A percentile compares a stretch with the other conserved stretches of the same genome.
Evolutionary conservation across 768 basidiomycete genomes (phyloP).

Genomic region (Amanita jacksonii): DNA sequence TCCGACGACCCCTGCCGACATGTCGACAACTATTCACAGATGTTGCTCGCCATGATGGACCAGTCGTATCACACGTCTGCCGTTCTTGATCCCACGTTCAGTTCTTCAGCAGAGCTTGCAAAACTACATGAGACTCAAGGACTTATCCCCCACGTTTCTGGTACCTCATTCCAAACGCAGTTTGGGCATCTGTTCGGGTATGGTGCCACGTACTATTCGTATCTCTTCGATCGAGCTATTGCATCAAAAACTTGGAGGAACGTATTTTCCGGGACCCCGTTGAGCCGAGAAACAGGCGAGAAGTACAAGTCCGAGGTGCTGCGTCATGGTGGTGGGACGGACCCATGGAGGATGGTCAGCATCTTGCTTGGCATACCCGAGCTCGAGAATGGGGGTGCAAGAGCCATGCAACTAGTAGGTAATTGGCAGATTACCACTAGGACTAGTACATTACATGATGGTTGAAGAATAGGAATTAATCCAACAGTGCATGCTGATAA

Average conservation of each 20-base stretch:
- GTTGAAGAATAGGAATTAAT: too few relatives aligned
- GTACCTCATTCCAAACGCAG: constrained; percentile 91
- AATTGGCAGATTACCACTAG: constrained; percentile 81
- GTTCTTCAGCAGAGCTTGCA: constrained; percentile 62
- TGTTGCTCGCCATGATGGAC: constrained; percentile 81
- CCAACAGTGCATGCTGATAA: too few relatives aligned
- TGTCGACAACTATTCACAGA: constrained; percentile 88
- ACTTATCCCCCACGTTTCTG: constrained; percentile 72
- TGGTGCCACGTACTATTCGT: constrained; percentile 96
- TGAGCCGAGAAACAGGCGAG: constrained; percentile 71
- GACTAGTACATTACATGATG: too few relatives aligned
- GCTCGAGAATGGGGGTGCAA: constrained; percentile 61
- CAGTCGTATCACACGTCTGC: constrained; percentile 80
- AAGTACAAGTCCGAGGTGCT: constrained; percentile 71
- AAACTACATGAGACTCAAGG: constrained; percentile 59
- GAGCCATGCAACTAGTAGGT: constrained; percentile 87
- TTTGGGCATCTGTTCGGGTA: constrained; percentile 96
- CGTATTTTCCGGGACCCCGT: constrained; percentile 59
- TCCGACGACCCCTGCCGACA: constrained; percentile 69
- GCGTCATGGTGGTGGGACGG: constrained; percentile 76
- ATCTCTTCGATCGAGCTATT: constrained; percentile 93
- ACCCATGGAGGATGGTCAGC: constrained; percentile 92
- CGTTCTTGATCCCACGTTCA: constrained; percentile 45
- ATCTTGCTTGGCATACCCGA: constrained; percentile 52
- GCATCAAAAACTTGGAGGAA: constrained; percentile 84